Evolutionary conservation across 2,329 filamentous ascomycete species (phyloP), one percentile per base, ranked within the genome.

Genomic region (Cordyceps cicadae): DNA sequence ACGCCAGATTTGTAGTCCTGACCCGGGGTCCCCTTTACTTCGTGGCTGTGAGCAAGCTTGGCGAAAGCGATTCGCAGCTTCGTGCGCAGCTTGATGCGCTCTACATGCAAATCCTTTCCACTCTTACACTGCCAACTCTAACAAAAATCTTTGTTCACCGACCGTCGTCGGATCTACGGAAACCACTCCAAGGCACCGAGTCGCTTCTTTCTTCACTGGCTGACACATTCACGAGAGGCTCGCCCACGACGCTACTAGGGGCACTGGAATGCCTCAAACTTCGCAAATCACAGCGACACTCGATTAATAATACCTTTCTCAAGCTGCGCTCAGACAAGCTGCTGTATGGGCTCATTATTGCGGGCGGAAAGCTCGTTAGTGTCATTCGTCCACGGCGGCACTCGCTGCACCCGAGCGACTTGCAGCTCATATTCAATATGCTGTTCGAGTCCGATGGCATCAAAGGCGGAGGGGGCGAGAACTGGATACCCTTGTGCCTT

Each of bases 341-440:
- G 0, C 84, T 99, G 0, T 99, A 99, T 67, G 94, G 94, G 1
- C 81, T 99, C 14, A 87, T 99, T 63, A 93, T 97, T 17, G 94
- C 94, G 5, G 92, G 92, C 14, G 93, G 92, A 5, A 88, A 89
- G 68, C 86, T 99, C 6, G 94, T 99, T 65, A 97, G 92, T 70
- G 95, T 99, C 43, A 89, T 97, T 61, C 83, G 94, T 43, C 95
- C 95, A 6, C 92, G 95, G 67, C 90, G 94, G 62, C 94, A 99
- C 73, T 97, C 92, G 0, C 80, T 99, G 2, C 95, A 99, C 67
- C 94, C 95, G 0, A 93, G 92, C 64, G 94, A 99, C 71, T 80
- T 99, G 26, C 93, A 97, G 70, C 83, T 99, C 51, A 92, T 99
- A 63, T 99, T 99, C 80, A 97, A 97, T 70, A 99, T 99, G 95